Evolutionary conservation across 208 protist genomes (phyloP).

Genomic region (Leishmania martiniquensis): DNA sequence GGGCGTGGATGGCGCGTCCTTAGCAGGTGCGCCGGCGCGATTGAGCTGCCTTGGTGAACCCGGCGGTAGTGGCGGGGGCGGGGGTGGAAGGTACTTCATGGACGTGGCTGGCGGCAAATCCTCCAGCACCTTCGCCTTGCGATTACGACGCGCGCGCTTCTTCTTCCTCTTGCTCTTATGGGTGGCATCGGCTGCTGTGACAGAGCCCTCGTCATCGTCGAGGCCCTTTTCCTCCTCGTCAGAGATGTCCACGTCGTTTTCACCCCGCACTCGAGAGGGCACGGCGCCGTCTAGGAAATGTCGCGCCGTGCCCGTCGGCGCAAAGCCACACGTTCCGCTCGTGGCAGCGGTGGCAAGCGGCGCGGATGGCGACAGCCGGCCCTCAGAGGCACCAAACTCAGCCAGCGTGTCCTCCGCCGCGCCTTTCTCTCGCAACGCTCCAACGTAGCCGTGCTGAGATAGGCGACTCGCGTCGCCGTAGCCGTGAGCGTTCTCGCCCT

Average conservation of each 20-base stretch:
- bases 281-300: neutral
- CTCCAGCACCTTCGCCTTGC: constrained; percentile 32
- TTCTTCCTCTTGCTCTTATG: constrained; percentile 26
- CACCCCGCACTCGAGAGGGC: neutral
- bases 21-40: neutral
- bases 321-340: neutral
- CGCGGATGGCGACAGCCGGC: neutral
- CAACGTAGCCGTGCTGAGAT: neutral
- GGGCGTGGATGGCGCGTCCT: neutral
- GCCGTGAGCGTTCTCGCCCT: neutral
- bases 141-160: constrained; percentile 29
- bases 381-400: neutral
- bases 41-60: neutral
- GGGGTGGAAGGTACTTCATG: constrained; percentile 33
- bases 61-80: constrained; percentile 26
- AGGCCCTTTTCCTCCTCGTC: neutral
- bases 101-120: constrained; percentile 18
- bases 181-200: neutral
- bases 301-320: neutral
- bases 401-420: constrained; percentile 2
- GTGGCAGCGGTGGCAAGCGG: neutral
- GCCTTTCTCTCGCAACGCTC: neutral
- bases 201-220: neutral
- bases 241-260: neutral
- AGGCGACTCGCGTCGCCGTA: neutral